Evolutionary conservation across 306 rosid species (phyloP), one percentile per base, ranked within the genome.

Genomic region (Quercus robur): DNA sequence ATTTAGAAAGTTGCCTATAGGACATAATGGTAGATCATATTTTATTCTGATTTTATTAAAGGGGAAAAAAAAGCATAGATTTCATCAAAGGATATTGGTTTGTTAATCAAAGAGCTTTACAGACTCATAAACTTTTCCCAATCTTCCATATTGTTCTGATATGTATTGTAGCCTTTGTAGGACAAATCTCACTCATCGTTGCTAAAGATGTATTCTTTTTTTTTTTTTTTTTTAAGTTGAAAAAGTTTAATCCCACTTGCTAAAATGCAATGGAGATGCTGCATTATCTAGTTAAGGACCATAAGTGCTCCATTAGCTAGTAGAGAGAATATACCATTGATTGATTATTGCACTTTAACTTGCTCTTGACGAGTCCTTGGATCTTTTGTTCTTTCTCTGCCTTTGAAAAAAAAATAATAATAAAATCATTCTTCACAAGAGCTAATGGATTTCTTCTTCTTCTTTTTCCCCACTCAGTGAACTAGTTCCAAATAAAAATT

Each of bases 131-230:
- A 51, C 10, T 13, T 31, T 71, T 12, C 71, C 51, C 38, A 15
- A 57, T 63, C 20, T 70, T 73, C 54, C 41, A 76, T 63, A 57
- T 69, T 25, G 55, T 56, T 54, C 63, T 70, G 30, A 56, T 79
- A 61, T 33, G 62, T 10, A 56, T 67, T 67, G 75, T 63, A 19
- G 13, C 61, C 81, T 62, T 80, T 71, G 38, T 68, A 79, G 67
- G 68, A 49, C 59, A 78, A 80, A 80, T 81, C 86, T 54, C 84
- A 38, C 79, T 69, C 72, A 70, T 61, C 77, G 64, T 41, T 38
- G 71, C 52, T 82, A 56, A 74, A 85, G 61, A 83, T 64, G 73
- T 58, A 85, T 84, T 89, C 54, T 68, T 41, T 41, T 41, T 68
- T 82, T 58, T 26, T 71, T 38, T 41, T 41, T 68, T 82, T 64